Conservation (phyloP, 148 eudicot species). For the Cornus florida region DNA sequence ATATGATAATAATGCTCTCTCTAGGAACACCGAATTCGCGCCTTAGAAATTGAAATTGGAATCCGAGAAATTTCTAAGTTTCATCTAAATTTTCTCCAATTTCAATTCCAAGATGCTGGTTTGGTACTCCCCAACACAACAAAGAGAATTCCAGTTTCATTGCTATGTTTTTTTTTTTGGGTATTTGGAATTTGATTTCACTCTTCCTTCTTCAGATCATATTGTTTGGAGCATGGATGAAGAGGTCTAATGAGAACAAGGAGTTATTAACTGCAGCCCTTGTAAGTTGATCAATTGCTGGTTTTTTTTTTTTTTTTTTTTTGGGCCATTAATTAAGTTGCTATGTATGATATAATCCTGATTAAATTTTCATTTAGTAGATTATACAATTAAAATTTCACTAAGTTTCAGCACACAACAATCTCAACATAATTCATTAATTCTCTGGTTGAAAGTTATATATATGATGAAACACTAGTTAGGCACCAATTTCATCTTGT, state of each 20-base stretch:
- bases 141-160: not conserved
- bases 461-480: no score
- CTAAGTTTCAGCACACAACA: not conserved
- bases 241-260: conserved; percentile 36
- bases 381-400: not conserved
- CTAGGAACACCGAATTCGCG: no score
- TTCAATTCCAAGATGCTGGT: no score
- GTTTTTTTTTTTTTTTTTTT: not conserved
- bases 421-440: not conserved
- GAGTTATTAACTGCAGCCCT: conserved; percentile 25
- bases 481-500: no score
- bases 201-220: conserved; percentile 27
- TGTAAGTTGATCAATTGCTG: conserved; percentile 24
- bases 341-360: not conserved
- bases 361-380: not conserved
- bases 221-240: conserved; percentile 56
- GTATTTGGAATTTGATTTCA: not conserved
- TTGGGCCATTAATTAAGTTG: no score
- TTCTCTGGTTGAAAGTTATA: no score
- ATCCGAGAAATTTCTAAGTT: no score
- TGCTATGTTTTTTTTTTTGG: not conserved
- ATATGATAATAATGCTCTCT: not conserved
- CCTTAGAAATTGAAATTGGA: no score
- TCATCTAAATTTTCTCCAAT: no score
- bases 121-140: no score